Percentiles rank a stretch among this genome's conserved stretches.
Evolutionary conservation across 345 rosid genomes (phyloP).

Genomic region (Trapa incisa): DNA sequence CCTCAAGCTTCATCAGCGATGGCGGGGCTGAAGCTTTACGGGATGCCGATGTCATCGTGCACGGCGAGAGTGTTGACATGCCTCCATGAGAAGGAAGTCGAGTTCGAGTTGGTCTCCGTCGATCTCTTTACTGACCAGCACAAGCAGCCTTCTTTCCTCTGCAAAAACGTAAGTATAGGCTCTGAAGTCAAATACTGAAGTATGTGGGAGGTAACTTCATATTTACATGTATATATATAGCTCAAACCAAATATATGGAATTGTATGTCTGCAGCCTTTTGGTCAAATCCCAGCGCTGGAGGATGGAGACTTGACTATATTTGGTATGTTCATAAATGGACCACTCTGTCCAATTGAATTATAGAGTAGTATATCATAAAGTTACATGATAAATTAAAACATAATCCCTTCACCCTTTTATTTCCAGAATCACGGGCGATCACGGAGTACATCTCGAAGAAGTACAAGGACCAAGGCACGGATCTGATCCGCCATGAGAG

Average conservation of each 20-base stretch:
- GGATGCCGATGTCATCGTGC: conserved; percentile 58
- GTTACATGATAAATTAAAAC: too few species aligned
- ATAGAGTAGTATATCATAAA: not conserved
- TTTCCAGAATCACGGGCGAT: conserved; percentile 64
- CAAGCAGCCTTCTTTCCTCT: conserved; percentile 44
- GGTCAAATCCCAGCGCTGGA: conserved; percentile 75
- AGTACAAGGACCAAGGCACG: conserved; percentile 37
- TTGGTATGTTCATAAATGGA: conserved; percentile 26
- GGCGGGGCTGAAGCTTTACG: conserved; percentile 58
- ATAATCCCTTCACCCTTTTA: too few species aligned
- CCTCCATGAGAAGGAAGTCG: conserved; percentile 56
- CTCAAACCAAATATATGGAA: not conserved
- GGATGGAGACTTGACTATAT: conserved; percentile 64
- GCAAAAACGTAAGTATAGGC: conserved; percentile 36
- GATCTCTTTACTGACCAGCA: conserved; percentile 57
- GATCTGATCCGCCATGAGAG: conserved; percentile 38
- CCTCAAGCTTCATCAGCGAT: not conserved
- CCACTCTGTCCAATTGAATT: not conserved
- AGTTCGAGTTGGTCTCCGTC: conserved; percentile 58
- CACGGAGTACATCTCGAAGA: conserved; percentile 48
- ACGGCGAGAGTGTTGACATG: conserved; percentile 50
- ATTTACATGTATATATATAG: too few species aligned
- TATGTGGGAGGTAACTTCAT: too few species aligned
- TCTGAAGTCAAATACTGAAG: too few species aligned
- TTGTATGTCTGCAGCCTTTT: conserved; percentile 47